A percentile compares a stretch with the other conserved stretches of the same genome.
phyloP scores from a whole-genome alignment of 2,329 filamentous ascomycete species.

The Diaporthe longicolla region DNA sequence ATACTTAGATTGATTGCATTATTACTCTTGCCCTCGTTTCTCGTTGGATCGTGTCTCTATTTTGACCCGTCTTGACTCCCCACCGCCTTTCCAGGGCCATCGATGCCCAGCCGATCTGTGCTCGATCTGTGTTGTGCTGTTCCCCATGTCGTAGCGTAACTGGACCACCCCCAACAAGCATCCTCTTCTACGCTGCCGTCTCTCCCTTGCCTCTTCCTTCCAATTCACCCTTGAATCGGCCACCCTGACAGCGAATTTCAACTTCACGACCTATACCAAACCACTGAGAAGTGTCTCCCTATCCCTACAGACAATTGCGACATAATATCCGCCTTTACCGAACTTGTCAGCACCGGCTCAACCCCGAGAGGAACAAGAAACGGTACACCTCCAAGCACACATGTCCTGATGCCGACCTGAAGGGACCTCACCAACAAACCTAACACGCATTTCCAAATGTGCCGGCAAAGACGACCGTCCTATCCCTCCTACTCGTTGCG shows the following conservation, averaged over 20 bases:
- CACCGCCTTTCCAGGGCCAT: conserved; percentile 17
- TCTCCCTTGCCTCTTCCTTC: background rate
- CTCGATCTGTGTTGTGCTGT: conserved; percentile 12
- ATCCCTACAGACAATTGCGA: background rate
- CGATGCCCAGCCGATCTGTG: conserved; percentile 1
- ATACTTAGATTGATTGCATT: background rate
- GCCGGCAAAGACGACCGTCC: conserved; percentile 1
- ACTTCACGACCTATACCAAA: background rate
- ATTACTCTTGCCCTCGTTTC: background rate
- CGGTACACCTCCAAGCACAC: background rate
- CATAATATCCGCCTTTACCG: background rate
- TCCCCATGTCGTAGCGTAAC: conserved; percentile 11
- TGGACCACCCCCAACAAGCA: conserved; percentile 8
- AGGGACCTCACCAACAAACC: background rate
- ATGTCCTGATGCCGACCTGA: conserved; percentile 26
- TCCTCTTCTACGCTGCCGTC: conserved; percentile 23
- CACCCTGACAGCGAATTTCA: background rate
- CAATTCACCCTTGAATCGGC: conserved; percentile 6
- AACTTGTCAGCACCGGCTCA: background rate
- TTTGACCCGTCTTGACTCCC: conserved; percentile 3
- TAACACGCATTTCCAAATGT: conserved; percentile 29
- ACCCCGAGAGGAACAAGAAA: background rate
- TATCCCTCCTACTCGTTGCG: conserved; percentile 18
- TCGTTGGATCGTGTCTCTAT: background rate
- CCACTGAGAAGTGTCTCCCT: background rate